A percentile compares a stretch with the other conserved stretches of the same genome.
phyloP scores from a whole-genome alignment of 1,139 yeast species.

The Lodderomyces theae region DNA sequence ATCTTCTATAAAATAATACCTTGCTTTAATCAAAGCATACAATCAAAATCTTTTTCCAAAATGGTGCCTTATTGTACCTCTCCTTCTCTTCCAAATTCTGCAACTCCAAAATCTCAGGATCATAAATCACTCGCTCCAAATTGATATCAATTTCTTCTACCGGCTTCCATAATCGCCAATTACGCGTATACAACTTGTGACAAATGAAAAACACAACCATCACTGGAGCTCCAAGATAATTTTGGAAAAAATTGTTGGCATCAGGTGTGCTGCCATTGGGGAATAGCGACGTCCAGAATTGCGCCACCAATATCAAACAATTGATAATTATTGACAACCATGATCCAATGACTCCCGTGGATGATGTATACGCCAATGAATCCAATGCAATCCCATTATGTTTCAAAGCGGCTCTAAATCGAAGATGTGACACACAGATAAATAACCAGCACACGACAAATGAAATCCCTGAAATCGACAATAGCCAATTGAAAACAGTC shows the following conservation, averaged over 20 bases:
- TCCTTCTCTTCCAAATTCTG: constrained; percentile 35
- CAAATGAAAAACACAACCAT: constrained; percentile 29
- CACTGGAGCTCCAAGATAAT: constrained; percentile 33
- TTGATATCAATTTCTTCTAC: constrained; percentile 39
- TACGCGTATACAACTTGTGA: constrained; percentile 30
- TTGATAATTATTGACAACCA: constrained; percentile 21
- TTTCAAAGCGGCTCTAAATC: constrained; percentile 32
- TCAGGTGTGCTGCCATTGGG: constrained; percentile 32
- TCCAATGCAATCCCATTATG: constrained; percentile 27
- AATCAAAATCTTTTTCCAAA: constrained; percentile 23
- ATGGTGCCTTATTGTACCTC: constrained; percentile 21
- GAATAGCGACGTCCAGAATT: constrained; percentile 42
- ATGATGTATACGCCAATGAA: constrained; percentile 29
- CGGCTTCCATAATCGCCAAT: constrained; percentile 27
- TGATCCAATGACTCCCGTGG: constrained; percentile 27
- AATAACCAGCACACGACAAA: constrained; percentile 29
- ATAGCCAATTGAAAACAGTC: constrained; percentile 24
- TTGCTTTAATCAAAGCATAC: constrained; percentile 21
- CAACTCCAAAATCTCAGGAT: constrained; percentile 36
- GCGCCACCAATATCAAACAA: constrained; percentile 25
- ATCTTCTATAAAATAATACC: too few species aligned
- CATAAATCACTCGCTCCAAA: constrained; percentile 41
- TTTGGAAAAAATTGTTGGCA: constrained; percentile 31
- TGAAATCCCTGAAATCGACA: constrained; percentile 25
- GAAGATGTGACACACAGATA: constrained; percentile 30